Evolutionary conservation across 345 rosid species (phyloP).

Genomic region (Dipteronia sinensis): DNA sequence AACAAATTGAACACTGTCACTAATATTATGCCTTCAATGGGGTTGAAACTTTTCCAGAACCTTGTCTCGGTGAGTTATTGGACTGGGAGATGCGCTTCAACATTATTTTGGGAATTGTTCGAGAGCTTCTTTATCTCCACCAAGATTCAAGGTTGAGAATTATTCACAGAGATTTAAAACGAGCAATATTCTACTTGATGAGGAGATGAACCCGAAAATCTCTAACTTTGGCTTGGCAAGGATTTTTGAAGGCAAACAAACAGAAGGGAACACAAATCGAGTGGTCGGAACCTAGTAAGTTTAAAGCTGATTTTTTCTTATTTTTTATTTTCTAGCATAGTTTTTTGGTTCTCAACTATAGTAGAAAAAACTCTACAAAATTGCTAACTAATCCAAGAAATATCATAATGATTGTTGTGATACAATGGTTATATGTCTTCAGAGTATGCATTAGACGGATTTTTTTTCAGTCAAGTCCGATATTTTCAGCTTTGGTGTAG

Average conservation of each 20-base stretch:
- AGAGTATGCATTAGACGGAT: constrained; percentile 30
- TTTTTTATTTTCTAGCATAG: not conserved
- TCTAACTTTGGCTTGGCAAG: constrained; percentile 76
- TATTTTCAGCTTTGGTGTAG: constrained; percentile 37
- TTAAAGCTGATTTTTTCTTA: not conserved
- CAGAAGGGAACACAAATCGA: constrained; percentile 53
- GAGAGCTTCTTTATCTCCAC: constrained; percentile 73
- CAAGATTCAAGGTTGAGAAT: constrained; percentile 73
- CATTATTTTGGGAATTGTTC: constrained; percentile 66
- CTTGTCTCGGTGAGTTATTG: constrained; percentile 27
- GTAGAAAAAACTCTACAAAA: not conserved
- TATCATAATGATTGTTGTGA: not conserved
- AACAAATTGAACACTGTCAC: not conserved
- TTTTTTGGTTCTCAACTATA: constrained; percentile 4
- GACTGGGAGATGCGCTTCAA: constrained; percentile 52
- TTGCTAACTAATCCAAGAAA: not conserved
- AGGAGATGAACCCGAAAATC: constrained; percentile 69
- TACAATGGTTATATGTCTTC: constrained; percentile 36
- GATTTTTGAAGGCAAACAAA: constrained; percentile 57
- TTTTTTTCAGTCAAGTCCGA: constrained; percentile 36
- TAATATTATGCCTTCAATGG: not conserved
- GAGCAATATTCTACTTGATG: constrained; percentile 64
- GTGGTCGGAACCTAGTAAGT: constrained; percentile 79
- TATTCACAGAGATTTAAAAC: constrained; percentile 68
- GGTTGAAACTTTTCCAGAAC: constrained; percentile 33